Evolutionary conservation across 495 filamentous ascomycete species (phyloP).

Genomic region (Penicillium ucsense): DNA sequence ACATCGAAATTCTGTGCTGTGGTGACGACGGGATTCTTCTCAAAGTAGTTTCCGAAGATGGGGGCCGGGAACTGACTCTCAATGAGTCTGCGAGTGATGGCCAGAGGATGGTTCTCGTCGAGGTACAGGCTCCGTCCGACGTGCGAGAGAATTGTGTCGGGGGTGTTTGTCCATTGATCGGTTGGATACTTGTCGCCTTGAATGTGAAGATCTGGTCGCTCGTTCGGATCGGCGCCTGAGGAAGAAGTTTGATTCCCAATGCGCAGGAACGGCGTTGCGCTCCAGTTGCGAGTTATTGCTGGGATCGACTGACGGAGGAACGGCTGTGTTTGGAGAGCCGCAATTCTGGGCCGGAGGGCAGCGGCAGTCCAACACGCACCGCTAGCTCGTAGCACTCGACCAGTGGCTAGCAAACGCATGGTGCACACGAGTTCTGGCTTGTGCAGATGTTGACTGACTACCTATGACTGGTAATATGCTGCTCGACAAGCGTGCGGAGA

Average conservation of each 20-base stretch:
- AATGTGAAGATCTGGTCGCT: conserved; percentile 34
- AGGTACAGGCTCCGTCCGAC: conserved; percentile 72
- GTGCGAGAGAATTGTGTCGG: conserved; percentile 61
- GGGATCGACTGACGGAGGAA: conserved; percentile 5
- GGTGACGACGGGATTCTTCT: conserved; percentile 74
- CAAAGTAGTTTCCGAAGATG: conserved; percentile 64
- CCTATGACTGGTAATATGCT: no score
- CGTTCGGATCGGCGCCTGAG: conserved; percentile 3
- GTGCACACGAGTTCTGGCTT: not conserved
- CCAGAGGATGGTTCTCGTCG: conserved; percentile 78
- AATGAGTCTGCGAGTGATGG: conserved; percentile 83
- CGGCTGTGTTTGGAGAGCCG: conserved; percentile 17
- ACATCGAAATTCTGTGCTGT: conserved; percentile 91
- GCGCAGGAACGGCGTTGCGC: conserved; percentile 25
- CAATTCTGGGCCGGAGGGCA: conserved; percentile 15
- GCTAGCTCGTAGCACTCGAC: conserved; percentile 34
- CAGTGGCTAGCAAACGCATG: conserved; percentile 39
- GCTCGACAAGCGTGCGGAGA: not conserved
- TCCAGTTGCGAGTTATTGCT: conserved; percentile 21
- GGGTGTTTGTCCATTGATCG: conserved; percentile 81
- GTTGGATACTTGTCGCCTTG: conserved; percentile 53
- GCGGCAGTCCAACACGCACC: conserved; percentile 31
- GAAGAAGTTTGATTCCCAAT: conserved; percentile 9
- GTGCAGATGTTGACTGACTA: no score
- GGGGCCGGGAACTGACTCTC: conserved; percentile 76